Conservation (phyloP, 345 rosid genomes). For the Murraya paniculata region DNA sequence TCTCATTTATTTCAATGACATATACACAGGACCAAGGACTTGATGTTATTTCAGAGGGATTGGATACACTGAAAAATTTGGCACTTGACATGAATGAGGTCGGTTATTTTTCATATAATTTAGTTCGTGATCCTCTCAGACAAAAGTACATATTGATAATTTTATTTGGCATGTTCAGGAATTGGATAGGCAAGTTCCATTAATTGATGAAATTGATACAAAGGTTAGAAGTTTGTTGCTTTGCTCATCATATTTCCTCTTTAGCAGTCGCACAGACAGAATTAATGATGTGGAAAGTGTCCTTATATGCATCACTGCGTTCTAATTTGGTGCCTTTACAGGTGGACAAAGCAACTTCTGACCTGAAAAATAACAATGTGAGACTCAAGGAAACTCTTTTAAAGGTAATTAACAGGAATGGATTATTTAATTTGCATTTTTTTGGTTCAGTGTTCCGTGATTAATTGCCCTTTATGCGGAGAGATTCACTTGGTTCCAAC, state of each 20-base stretch:
- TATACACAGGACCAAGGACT: slow-evolving; percentile 55
- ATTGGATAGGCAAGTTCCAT: slow-evolving; percentile 77
- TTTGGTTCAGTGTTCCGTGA: neutral
- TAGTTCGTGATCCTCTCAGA: neutral
- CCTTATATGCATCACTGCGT: neutral
- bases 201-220: slow-evolving; percentile 76
- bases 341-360: slow-evolving; percentile 75
- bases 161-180: slow-evolving; percentile 42
- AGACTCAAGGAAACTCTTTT: slow-evolving; percentile 70
- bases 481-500: slow-evolving; percentile 1
- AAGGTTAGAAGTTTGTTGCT: slow-evolving; percentile 45
- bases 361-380: slow-evolving; percentile 64
- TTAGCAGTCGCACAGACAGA: neutral
- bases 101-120: slow-evolving; percentile 14
- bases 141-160: neutral
- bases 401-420: slow-evolving; percentile 41
- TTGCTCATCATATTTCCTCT: neutral
- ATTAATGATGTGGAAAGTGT: neutral
- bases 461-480: neutral
- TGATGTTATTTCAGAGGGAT: slow-evolving; percentile 51
- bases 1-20: slow-evolving; percentile 11
- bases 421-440: neutral
- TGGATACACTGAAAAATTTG: slow-evolving; percentile 41
- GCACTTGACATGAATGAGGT: slow-evolving; percentile 83
- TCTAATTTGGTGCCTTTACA: slow-evolving; percentile 26